Conservation (phyloP, 1,139 yeast species). For the Geotrichum restrictum region DNA sequence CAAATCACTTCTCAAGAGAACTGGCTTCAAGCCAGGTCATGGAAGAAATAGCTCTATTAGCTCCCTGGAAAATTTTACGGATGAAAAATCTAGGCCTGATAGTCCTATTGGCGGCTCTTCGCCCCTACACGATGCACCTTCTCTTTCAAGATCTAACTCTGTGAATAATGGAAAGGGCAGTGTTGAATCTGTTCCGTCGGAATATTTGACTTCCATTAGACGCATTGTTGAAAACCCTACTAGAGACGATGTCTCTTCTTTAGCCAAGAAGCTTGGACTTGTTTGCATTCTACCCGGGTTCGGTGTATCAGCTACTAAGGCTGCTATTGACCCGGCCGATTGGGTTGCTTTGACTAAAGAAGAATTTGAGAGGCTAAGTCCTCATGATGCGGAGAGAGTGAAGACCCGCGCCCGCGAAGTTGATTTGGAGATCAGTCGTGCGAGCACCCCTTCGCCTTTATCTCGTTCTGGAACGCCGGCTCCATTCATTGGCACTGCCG, state of each 20-base stretch:
- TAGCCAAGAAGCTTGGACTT: conserved; percentile 34
- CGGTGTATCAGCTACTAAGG: conserved; percentile 9
- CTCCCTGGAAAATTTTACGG: conserved; percentile 7
- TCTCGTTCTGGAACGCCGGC: conserved; percentile 11
- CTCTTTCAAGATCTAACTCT: conserved; percentile 16
- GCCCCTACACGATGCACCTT: neutral
- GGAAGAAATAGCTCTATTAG: conserved; percentile 24
- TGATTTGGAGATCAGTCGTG: conserved; percentile 6
- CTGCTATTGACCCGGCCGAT: conserved; percentile 28
- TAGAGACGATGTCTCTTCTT: conserved; percentile 31
- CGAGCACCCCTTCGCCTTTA: conserved; percentile 13
- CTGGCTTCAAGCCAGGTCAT: conserved; percentile 22
- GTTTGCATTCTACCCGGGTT: conserved; percentile 17
- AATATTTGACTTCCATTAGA: conserved; percentile 35
- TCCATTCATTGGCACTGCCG: neutral
- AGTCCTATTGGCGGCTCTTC: conserved; percentile 7
- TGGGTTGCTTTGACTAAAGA: conserved; percentile 47
- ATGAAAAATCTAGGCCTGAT: conserved; percentile 15
- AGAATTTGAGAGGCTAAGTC: conserved; percentile 28
- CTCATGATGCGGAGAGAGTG: conserved; percentile 18
- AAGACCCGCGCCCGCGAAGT: conserved; percentile 15
- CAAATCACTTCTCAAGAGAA: conserved; percentile 30
- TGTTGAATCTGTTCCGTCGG: conserved; percentile 37
- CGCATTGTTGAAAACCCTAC: conserved; percentile 38
- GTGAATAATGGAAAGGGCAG: conserved; percentile 3